These are phyloP conservation scores for Kregervanrija pseudodelftensis DNA, from an alignment of 805 yeast genomes.

Conservation along the genomic window DNA sequence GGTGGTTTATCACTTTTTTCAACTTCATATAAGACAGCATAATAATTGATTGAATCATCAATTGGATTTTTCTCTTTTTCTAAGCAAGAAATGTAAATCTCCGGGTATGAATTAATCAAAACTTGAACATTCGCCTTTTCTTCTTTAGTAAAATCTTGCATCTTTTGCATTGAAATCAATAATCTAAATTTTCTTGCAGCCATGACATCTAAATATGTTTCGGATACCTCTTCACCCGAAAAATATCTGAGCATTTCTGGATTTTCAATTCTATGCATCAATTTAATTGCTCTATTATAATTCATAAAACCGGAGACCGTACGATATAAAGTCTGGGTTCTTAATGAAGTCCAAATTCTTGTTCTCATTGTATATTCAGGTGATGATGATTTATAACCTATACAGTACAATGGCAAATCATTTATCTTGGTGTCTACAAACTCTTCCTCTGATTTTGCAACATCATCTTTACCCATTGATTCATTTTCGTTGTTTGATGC, in stretches of 20 bases:
- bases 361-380: conserved; percentile 64
- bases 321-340: conserved; percentile 78
- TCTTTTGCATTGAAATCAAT: conserved; percentile 83
- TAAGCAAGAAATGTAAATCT: conserved; percentile 47
- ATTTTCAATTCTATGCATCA: conserved; percentile 62
- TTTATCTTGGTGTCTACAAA: conserved; percentile 37
- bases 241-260: conserved; percentile 40
- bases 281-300: conserved; percentile 63
- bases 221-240: conserved; percentile 38
- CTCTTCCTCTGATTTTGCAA: conserved; percentile 29
- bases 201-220: conserved; percentile 63
- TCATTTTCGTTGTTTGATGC: conserved; percentile 6
- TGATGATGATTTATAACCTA: conserved; percentile 65
- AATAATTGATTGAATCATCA: conserved; percentile 36
- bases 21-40: conserved; percentile 65
- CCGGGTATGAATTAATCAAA: conserved; percentile 68
- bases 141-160: conserved; percentile 51
- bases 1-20: conserved; percentile 35
- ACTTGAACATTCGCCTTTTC: conserved; percentile 66
- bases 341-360: conserved; percentile 78
- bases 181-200: conserved; percentile 75
- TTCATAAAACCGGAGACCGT: conserved; percentile 82
- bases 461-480: conserved; percentile 11
- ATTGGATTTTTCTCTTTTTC: conserved; percentile 39
- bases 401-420: conserved; percentile 62